Evolutionary conservation across 768 basidiomycete species (phyloP).

Genomic region (Kwoniella shandongensis): DNA sequence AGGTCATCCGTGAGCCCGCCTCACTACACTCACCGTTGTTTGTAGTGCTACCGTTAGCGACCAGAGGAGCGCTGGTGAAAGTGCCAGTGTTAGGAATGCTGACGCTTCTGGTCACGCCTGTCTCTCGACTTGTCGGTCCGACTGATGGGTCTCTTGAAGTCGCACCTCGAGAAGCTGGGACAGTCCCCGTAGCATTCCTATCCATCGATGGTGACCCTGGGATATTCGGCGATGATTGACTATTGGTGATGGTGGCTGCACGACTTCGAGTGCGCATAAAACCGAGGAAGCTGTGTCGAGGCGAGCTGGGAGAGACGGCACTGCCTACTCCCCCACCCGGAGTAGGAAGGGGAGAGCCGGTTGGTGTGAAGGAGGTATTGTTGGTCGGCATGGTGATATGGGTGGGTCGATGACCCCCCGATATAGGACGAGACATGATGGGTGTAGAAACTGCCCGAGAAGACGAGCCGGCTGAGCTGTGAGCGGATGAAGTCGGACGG

Average conservation of each 20-base stretch:
- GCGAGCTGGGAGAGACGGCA: conserved; percentile 41
- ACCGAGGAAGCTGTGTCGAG: conserved; percentile 44
- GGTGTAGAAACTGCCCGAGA: not conserved
- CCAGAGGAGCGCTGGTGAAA: conserved; percentile 2
- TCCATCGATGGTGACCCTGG: conserved; percentile 24
- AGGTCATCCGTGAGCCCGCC: no score
- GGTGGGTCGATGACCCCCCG: conserved; percentile 30
- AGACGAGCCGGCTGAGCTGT: no score
- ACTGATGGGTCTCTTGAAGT: conserved; percentile 6
- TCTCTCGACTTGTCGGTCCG: conserved; percentile 8
- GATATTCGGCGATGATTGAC: not conserved
- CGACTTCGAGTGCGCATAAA: conserved; percentile 48
- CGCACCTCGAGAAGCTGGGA: conserved; percentile 3
- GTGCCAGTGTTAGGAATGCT: conserved; percentile 34
- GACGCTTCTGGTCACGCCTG: conserved; percentile 41
- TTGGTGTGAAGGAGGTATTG: conserved; percentile 19
- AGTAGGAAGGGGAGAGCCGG: conserved; percentile 23
- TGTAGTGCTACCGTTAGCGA: not conserved
- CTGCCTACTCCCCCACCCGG: conserved; percentile 12
- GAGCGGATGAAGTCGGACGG: no score
- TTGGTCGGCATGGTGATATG: conserved; percentile 44
- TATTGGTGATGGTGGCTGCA: conserved; percentile 39
- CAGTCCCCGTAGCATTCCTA: conserved; percentile 18
- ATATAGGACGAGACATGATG: conserved; percentile 32
- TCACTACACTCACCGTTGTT: conserved; percentile 9